Evolutionary conservation across 371 early-diverging fungal genomes (phyloP), one percentile per base, ranked within the genome.

Genomic region (Mortierella sp.): DNA sequence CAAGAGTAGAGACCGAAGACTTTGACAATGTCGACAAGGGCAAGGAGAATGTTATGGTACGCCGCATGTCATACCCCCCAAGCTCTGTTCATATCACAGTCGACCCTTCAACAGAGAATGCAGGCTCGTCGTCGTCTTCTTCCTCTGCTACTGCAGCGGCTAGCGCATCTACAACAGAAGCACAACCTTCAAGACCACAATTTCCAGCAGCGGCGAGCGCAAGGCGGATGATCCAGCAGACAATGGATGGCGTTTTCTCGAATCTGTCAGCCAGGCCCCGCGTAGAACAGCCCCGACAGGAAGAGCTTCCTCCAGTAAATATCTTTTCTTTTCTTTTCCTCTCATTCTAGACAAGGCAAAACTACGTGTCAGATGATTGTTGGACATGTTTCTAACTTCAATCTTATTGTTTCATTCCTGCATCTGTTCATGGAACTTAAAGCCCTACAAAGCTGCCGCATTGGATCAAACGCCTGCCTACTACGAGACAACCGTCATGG

Each of bases 371-470:
- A 7, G 33, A 19, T 57, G 48, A 48, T 16, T 19, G 48, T 55
- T 55, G 55, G 55, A 6, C 16, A 58, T 67, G 55, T n/a, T 67
- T 48, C 52, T 36, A 15, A 45, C 40, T 40, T 22, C 10, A 21
- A 24, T 53, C n/a, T 48, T 45, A 22, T 15, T 33, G 19, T 21
- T 22, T 60, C 22, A 41, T 36, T 63, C 28, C 50, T 16, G 48
- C 19, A 16, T 43, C 43, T 5, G 43, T 43, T 52, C 8, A 8
- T 21, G 52, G 55, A 7, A 55, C 19, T 50, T 50, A 24, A 55
- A 92, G 92, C 84, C 89, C 48, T 92, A 92, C 69, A 91, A 91
- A 68, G 84, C 86, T 57, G 91, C 90, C 10, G 87, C 87, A 7
- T 83, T 87, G 28, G 92, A 92, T 83, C 79, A 88, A 15, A 83